phyloP scores from a whole-genome alignment of 2,329 filamentous ascomycete genomes.

The Elsinoe necatrix region DNA sequence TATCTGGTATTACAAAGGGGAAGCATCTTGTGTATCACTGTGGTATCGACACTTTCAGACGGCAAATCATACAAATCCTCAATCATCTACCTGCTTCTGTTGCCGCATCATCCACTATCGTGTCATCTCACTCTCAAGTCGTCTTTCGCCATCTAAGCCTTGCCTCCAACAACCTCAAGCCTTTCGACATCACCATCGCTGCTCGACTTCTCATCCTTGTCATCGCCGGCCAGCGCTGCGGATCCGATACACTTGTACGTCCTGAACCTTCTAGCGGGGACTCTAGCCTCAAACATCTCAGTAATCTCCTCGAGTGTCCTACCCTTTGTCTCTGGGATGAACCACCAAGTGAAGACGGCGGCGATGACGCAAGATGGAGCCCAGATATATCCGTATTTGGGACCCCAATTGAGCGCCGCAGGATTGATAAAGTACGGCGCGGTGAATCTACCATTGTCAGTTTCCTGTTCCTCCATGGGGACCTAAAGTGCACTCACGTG shows the following conservation, averaged over 20 bases:
- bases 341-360: conserved; percentile 37
- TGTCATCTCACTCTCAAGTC: not conserved
- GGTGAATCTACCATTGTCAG: conserved; percentile 34
- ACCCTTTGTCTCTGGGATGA: conserved; percentile 47
- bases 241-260: conserved; percentile 30
- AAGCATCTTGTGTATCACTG: too few relatives aligned
- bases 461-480: not conserved
- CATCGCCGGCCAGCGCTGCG: not conserved
- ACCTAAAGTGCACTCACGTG: conserved; percentile 25
- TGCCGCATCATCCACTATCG: not conserved
- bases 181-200: conserved; percentile 6
- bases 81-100: conserved; percentile 3
- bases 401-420: conserved; percentile 46
- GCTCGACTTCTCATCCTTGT: conserved; percentile 12
- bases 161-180: not conserved
- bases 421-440: conserved; percentile 55
- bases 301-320: conserved; percentile 48
- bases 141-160: not conserved
- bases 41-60: too few relatives aligned
- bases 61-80: too few relatives aligned
- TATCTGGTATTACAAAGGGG: too few relatives aligned
- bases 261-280: conserved; percentile 38
- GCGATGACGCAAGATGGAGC: conserved; percentile 30
- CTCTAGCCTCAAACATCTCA: conserved; percentile 41
- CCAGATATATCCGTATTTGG: conserved; percentile 52